These are phyloP conservation scores for Fraxinus xanthoxyloides DNA, from an alignment of 305 asterid species.

Conservation along the genomic window DNA sequence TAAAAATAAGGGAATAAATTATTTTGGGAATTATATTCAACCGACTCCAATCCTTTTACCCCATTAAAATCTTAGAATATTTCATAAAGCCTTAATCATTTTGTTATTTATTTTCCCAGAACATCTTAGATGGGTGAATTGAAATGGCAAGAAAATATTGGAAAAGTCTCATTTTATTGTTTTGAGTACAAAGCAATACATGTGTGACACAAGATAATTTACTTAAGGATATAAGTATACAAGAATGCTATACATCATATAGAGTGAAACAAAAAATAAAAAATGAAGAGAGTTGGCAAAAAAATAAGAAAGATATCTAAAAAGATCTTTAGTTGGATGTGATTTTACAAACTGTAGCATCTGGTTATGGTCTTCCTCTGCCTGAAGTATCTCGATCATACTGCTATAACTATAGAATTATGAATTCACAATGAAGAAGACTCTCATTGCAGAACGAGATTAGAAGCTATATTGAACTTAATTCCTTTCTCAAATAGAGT, in stretches of 20 bases:
- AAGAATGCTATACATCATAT: not conserved
- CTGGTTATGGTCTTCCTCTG: not conserved
- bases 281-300: not conserved
- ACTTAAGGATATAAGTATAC: not conserved
- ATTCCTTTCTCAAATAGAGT: not conserved
- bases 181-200: not conserved
- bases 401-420: not conserved
- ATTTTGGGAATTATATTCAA: not conserved
- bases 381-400: conserved; percentile 8
- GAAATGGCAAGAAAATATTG: too few species aligned
- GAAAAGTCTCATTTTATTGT: not conserved
- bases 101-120: not conserved
- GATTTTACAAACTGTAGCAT: not conserved
- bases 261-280: not conserved
- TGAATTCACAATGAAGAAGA: not conserved
- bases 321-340: not conserved
- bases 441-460: not conserved
- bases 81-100: not conserved
- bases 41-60: not conserved
- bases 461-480: not conserved
- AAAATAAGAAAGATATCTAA: not conserved
- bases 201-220: not conserved
- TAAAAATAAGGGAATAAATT: not conserved
- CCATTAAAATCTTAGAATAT: not conserved
- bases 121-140: not conserved